phyloP scores from a whole-genome alignment of 1,139 yeast species.

The Nadsonia starkeyi-henricii region DNA sequence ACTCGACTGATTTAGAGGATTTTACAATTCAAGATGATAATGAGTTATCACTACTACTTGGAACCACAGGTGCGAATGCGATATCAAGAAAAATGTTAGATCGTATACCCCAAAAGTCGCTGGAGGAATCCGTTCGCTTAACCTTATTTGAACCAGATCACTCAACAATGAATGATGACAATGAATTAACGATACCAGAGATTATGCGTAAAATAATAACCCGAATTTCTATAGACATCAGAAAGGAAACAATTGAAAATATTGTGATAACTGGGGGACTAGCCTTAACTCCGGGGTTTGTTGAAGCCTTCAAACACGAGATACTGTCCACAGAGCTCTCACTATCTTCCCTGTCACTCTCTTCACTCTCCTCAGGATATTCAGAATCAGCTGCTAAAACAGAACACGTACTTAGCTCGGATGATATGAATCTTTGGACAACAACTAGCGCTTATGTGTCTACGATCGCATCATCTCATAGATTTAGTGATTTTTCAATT shows the following conservation, averaged over 20 bases:
- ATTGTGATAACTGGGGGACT: not conserved
- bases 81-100: not conserved
- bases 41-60: not conserved
- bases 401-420: not conserved
- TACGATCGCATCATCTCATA: not conserved
- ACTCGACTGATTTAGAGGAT: not conserved
- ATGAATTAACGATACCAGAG: conserved; percentile 1
- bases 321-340: not conserved
- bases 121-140: not conserved
- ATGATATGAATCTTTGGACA: not conserved
- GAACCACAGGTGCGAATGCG: not conserved
- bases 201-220: not conserved
- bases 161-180: not conserved
- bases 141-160: not conserved
- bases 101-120: not conserved
- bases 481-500: not conserved
- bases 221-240: not conserved
- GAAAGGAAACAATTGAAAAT: not conserved
- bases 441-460: not conserved
- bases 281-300: not conserved
- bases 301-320: not conserved
- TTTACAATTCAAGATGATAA: too few relatives aligned
- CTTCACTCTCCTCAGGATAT: not conserved
- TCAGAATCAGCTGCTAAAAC: not conserved
- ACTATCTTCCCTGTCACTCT: too few relatives aligned